These are phyloP conservation scores for Aspergillus felis DNA, from an alignment of 2,329 filamentous ascomycete species.

Conservation along the genomic window DNA sequence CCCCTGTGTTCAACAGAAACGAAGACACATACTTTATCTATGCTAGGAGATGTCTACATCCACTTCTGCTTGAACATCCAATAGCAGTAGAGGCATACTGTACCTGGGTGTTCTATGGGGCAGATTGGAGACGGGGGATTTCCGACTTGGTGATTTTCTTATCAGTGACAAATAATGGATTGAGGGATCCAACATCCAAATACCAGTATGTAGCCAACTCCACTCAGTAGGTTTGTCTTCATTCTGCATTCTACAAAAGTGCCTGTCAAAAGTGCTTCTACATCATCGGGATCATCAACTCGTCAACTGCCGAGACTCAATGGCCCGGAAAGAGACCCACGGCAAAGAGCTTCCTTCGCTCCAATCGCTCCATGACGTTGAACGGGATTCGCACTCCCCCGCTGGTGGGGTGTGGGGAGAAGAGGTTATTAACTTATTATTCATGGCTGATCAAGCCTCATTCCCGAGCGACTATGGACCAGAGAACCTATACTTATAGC, in stretches of 20 bases:
- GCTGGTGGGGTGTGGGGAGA: slow-evolving; percentile 18
- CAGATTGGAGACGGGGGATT: slow-evolving; percentile 2
- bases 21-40: neutral
- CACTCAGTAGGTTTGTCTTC: neutral
- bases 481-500: neutral
- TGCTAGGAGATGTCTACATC: neutral
- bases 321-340: slow-evolving; percentile 14
- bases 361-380: slow-evolving; percentile 13
- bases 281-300: neutral
- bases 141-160: neutral
- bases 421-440: slow-evolving; percentile 12
- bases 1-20: neutral
- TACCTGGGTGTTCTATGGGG: neutral
- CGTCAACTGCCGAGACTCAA: slow-evolving; percentile 9
- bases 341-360: slow-evolving; percentile 8
- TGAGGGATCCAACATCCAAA: neutral
- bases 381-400: neutral
- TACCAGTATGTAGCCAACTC: neutral
- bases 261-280: neutral
- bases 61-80: neutral
- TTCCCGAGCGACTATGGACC: neutral
- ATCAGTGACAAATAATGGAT: neutral
- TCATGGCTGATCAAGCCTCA: slow-evolving; percentile 21
- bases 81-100: neutral
- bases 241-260: neutral